These are phyloP conservation scores for Silene noctiflora DNA, from an alignment of 179 eudicot genomes.

Conservation along the genomic window DNA sequence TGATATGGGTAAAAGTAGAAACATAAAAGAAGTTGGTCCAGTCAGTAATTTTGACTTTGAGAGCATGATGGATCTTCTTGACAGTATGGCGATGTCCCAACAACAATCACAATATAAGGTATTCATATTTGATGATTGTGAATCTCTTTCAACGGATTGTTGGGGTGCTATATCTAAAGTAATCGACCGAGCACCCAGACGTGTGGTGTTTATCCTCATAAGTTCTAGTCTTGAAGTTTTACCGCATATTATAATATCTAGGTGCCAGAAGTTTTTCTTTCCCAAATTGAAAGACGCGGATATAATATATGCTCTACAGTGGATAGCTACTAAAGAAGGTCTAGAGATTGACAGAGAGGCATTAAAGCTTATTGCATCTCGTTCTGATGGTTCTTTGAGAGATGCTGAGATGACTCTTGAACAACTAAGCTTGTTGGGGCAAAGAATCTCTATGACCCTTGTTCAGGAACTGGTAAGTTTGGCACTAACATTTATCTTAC, in stretches of 20 bases:
- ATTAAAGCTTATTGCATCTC: conserved; percentile 79
- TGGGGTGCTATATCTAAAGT: conserved; percentile 87
- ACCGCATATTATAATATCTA: conserved; percentile 73
- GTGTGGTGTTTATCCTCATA: conserved; percentile 72
- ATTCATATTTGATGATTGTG: conserved; percentile 81
- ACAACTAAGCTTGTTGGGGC: conserved; percentile 84
- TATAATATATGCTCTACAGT: conserved; percentile 62
- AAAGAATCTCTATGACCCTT: conserved; percentile 67
- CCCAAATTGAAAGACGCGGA: conserved; percentile 89
- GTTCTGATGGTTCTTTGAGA: conserved; percentile 90
- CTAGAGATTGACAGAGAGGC: conserved; percentile 79
- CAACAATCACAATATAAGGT: conserved; percentile 56
- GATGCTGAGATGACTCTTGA: conserved; percentile 98
- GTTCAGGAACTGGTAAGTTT: conserved; percentile 84
- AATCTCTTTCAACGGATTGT: conserved; percentile 55
- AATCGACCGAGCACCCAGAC: conserved; percentile 78
- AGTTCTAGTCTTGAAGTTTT: conserved; percentile 76
- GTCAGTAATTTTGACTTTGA: conserved; percentile 63
- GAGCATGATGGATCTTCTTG: conserved; percentile 60
- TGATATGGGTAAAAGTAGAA: conserved; percentile 67
- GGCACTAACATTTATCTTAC: neutral
- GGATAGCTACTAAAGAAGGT: conserved; percentile 78
- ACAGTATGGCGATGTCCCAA: conserved; percentile 47
- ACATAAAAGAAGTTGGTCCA: conserved; percentile 67
- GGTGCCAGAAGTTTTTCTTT: conserved; percentile 93